Conservation (phyloP, 2,329 filamentous ascomycete species). For the Penicillium sp. region DNA sequence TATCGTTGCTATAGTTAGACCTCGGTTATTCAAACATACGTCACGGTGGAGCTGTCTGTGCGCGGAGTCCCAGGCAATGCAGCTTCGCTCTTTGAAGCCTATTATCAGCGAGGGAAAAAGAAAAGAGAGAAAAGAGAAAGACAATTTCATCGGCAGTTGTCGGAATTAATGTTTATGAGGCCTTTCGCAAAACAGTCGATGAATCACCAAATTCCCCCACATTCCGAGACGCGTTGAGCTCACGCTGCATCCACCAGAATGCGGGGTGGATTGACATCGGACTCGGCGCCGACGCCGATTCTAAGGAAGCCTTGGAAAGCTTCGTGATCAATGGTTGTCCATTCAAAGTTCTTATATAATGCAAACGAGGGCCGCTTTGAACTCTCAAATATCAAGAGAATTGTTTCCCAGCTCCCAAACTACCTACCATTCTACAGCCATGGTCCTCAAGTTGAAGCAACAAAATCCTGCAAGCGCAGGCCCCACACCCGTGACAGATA, state of each 20-base stretch:
- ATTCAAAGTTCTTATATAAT: not conserved
- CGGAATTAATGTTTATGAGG: not conserved
- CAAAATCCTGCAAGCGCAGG: conserved; percentile 1
- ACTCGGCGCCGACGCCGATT: conserved; percentile 17
- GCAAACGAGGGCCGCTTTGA: not conserved
- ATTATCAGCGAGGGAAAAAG: not conserved
- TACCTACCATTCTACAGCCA: not conserved
- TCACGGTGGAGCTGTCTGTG: not conserved
- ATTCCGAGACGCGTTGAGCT: conserved; percentile 11
- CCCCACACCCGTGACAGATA: conserved; percentile 5
- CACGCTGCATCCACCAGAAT: conserved; percentile 1
- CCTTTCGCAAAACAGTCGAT: not conserved
- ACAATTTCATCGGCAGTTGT: not conserved
- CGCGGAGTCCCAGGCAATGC: not conserved
- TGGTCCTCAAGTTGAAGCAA: conserved; percentile 16
- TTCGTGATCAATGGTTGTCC: not conserved
- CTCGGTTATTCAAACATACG: not conserved
- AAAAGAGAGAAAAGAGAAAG: not conserved
- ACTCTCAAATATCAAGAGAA: not conserved
- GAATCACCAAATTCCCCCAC: conserved; percentile 5
- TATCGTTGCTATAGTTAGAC: not conserved
- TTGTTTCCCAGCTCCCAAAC: not conserved
- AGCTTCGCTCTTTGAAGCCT: not conserved
- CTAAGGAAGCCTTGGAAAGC: not conserved
- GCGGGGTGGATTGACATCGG: conserved; percentile 13